Conservation (phyloP, 2,329 filamentous ascomycete species). For the Botrytis byssoidea region DNA sequence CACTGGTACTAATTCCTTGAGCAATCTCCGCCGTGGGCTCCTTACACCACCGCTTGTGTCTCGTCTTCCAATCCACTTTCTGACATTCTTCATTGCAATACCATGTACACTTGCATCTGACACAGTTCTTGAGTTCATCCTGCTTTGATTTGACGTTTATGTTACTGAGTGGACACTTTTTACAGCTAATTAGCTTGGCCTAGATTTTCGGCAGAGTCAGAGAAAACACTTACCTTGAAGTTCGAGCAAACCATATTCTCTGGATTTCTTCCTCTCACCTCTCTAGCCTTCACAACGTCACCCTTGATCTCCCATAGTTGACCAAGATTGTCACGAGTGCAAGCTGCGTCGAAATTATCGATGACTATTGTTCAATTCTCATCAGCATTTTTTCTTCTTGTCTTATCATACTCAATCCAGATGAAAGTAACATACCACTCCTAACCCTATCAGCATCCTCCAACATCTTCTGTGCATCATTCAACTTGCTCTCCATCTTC, state of each 20-base stretch:
- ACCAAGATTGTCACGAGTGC: neutral
- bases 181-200: neutral
- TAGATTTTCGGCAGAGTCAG: no score
- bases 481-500: neutral
- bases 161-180: neutral
- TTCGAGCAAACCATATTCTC: slow-evolving; percentile 1
- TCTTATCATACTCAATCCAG: neutral
- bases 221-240: neutral
- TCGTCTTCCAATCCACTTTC: neutral
- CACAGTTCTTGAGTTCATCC: neutral
- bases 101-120: neutral
- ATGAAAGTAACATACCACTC: neutral
- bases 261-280: neutral
- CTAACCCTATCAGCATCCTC: neutral
- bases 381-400: neutral
- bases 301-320: slow-evolving; percentile 6
- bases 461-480: neutral
- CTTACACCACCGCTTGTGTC: slow-evolving; percentile 13
- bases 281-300: neutral
- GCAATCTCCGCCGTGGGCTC: neutral
- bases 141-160: neutral
- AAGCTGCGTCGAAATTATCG: neutral
- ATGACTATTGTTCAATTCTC: neutral
- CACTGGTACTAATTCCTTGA: neutral
- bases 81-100: neutral